phyloP scores from a whole-genome alignment of 306 rosid genomes.

The Castanea mollissima region DNA sequence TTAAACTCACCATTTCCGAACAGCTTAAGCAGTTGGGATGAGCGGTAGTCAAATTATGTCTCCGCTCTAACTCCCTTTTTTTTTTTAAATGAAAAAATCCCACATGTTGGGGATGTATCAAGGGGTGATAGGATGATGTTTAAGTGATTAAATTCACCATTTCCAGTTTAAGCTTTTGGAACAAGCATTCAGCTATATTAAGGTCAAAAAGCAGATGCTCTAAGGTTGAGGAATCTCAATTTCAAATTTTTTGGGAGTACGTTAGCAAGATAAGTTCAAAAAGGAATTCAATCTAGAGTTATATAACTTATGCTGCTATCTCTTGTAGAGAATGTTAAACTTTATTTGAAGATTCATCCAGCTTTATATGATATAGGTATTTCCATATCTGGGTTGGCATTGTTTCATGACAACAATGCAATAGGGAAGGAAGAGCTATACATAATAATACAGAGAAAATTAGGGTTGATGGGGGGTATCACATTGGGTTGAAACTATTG shows the following conservation, averaged over 20 bases:
- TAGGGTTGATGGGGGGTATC: neutral
- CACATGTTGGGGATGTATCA: too few relatives aligned
- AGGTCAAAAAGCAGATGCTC: neutral
- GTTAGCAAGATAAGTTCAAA: neutral
- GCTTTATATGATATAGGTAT: neutral
- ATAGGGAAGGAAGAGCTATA: neutral
- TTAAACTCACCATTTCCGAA: too few relatives aligned
- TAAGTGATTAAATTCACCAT: too few relatives aligned
- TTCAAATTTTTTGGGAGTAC: neutral
- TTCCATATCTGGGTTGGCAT: neutral
- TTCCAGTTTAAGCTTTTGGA: too few relatives aligned
- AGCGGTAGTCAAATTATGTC: too few relatives aligned
- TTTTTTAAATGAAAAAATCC: too few relatives aligned
- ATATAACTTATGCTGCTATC: neutral
- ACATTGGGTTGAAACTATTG: neutral
- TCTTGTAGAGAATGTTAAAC: neutral
- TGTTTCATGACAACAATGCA: neutral
- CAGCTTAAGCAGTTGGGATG: too few relatives aligned
- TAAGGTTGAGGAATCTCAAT: neutral
- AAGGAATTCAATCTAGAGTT: slow-evolving; percentile 16
- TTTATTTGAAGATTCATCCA: neutral
- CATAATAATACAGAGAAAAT: neutral
- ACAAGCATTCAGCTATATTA: neutral
- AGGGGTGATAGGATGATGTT: too few relatives aligned
- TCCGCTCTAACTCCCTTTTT: too few relatives aligned